Percentiles rank a stretch among this genome's conserved stretches.
phyloP scores from a whole-genome alignment of 2,329 filamentous ascomycete species.

The Knoxdaviesia capensis region DNA sequence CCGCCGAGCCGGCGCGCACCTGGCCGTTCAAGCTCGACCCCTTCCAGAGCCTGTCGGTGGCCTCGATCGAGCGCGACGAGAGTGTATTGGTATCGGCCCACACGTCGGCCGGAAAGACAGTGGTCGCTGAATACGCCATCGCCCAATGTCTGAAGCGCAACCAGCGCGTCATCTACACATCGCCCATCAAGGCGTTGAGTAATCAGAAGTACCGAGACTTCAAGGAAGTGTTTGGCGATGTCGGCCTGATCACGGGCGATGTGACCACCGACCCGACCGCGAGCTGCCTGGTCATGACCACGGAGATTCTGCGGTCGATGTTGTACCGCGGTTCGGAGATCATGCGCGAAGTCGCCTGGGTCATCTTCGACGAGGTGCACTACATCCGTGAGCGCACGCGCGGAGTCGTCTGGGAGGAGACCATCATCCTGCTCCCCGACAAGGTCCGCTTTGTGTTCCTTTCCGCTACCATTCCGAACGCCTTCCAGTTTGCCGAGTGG shows the following conservation, averaged over 20 bases:
- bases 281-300: conserved; percentile 97
- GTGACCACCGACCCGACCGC: conserved; percentile 98
- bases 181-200: conserved; percentile 94
- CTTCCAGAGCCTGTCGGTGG: conserved; percentile 87
- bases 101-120: conserved; percentile 94
- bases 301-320: conserved; percentile 97
- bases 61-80: conserved; percentile 88
- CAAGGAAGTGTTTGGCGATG: conserved; percentile 84
- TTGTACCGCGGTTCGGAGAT: conserved; percentile 95
- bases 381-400: conserved; percentile 89
- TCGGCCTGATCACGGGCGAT: conserved; percentile 96
- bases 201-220: conserved; percentile 99
- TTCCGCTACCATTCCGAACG: conserved; percentile 94
- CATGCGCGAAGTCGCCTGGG: conserved; percentile 98
- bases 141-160: conserved; percentile 94
- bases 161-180: conserved; percentile 96
- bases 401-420: conserved; percentile 98
- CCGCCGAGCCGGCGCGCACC: conserved; percentile 61
- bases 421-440: conserved; percentile 90
- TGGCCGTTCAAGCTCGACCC: conserved; percentile 90
- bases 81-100: conserved; percentile 94
- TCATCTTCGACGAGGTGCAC: conserved; percentile 95
- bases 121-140: conserved; percentile 95
- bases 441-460: conserved; percentile 98
- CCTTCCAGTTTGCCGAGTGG: conserved; percentile 99